Evolutionary conservation across 2,329 filamentous ascomycete species (phyloP), one percentile per base, ranked within the genome.

Genomic region (Macrophomina pseudophaseolina): DNA sequence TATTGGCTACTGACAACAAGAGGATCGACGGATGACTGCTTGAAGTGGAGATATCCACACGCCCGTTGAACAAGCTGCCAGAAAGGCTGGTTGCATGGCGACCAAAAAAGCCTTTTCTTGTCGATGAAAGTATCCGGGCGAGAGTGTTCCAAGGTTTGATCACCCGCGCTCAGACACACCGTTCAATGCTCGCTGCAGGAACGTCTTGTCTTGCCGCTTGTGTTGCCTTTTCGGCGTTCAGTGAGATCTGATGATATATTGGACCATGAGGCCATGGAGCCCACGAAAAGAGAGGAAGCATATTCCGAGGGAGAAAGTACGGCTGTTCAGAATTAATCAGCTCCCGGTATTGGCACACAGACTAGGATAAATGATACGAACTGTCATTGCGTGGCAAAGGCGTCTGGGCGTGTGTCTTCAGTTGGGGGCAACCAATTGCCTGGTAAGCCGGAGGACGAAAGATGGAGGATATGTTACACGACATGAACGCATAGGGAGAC

Each of bases 401-500:
- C 54, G 28, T n/a, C 33, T 23, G 28, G 54, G 14, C 11, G 28
- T n/a, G 28, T 33, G 11, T 46, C 28, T 38, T 51, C 44, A 62
- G 30, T 18, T 12, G 28, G 5, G 42, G 18, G 56, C 40, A n/a
- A 38, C 58, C 58, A 62, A 62, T 49, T 62, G 58, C 44, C 30
- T 9, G 42, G 44, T 11, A n/a, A 16, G 12, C 58, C 35, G 12
- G 44, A 38, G 12, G 32, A 16, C 4, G 38, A 62, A 33, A 48
- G 23, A 28, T 49, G 42, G 18, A 62, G 44, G 44, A 28, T 14
- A 60, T 42, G 58, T 51, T 62, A 62, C 58, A 62, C 58, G 38
- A 35, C 58, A 62, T 49, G 30, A 38, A 62, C 32, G 58, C 58
- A 62, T 38, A 32, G 58, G 32, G 42, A 48, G 46, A 62, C 58